Evolutionary conservation across 179 eudicot genomes (phyloP), one percentile per base, ranked within the genome.

Genomic region (Drosera spatulata): DNA sequence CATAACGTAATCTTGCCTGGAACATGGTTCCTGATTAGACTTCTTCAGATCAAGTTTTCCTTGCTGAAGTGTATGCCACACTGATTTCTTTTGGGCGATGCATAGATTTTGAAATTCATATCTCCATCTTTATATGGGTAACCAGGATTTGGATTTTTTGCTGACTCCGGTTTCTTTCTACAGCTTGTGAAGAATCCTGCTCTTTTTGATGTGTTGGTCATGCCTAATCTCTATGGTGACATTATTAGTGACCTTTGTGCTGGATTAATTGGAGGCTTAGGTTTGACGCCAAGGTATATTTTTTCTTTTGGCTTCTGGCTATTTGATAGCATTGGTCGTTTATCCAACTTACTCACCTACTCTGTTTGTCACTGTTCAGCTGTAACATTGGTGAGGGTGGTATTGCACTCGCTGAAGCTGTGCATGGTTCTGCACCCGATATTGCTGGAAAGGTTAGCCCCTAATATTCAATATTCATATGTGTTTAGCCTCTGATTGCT

Each of bases 131-230:
- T 22, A 22, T 22, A 0, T 22, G 33, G 33, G 33, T 22, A 22
- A 1, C 33, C 33, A 22, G 1, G 33, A 0, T 0, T 1, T 22
- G 33, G 1, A 22, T 22, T 22, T 22, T 22, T 22, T 22, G 33
- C 33, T 22, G 33, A 22, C 9, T 8, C 13, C 48, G 33, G 38
- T 75, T 33, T 55, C 58, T 49, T 22, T 63, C 42, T 49, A 43
- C 90, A 93, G 99, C 95, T 93, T 66, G 99, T 93, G 79, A 93
- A 93, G 85, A 93, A 93, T 78, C 99, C 99, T 55, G 62, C 90
- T 39, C 93, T 89, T 54, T 93, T 93, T 71, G 99, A 93, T 62
- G 99, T 93, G 39, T 61, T 93, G 71, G 99, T 93, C 70, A 93
- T 93, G 99, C 99, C 99, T 42, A 91, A 91, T 66, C 89, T 91